Percentiles rank a stretch among this genome's conserved stretches.
Evolutionary conservation across 1,284 basidiomycete species (phyloP).

Genomic region (Kwoniella shivajii): DNA sequence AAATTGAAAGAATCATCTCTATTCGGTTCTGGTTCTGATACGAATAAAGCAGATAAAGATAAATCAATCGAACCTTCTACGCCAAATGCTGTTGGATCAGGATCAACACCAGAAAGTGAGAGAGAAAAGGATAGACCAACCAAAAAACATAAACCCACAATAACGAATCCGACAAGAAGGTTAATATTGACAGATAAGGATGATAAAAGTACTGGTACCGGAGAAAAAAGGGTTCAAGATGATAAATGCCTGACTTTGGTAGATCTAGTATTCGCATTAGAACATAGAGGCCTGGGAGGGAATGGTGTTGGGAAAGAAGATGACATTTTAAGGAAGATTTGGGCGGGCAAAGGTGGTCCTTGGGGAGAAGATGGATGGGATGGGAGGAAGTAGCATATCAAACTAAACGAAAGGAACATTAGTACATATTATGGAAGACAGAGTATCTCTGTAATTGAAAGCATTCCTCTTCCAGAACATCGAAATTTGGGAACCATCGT

Average conservation of each 20-base stretch:
- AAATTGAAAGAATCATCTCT: background rate
- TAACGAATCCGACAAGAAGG: slow-evolving; percentile 14
- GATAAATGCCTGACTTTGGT: slow-evolving; percentile 42
- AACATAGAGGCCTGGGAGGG: slow-evolving; percentile 36
- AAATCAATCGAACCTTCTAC: background rate
- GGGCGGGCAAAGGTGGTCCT: slow-evolving; percentile 34
- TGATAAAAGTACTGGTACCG: slow-evolving; percentile 13
- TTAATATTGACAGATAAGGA: slow-evolving; percentile 5
- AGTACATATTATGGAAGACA: too few species aligned
- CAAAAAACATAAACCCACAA: slow-evolving; percentile 7
- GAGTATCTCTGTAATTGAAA: too few species aligned
- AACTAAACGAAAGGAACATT: too few species aligned
- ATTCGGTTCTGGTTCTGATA: background rate
- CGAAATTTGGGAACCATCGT: too few species aligned
- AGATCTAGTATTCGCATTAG: slow-evolving; percentile 48
- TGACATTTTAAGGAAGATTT: slow-evolving; percentile 34
- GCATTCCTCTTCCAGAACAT: too few species aligned
- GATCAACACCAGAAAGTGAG: slow-evolving; percentile 15
- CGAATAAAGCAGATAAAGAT: background rate
- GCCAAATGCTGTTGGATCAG: slow-evolving; percentile 1
- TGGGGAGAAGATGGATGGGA: slow-evolving; percentile 28
- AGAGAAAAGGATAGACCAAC: slow-evolving; percentile 16
- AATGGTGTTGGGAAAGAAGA: slow-evolving; percentile 31
- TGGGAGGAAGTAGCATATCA: background rate
- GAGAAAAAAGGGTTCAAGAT: slow-evolving; percentile 33